Conservation (phyloP, 345 rosid genomes). For the Brassica napus region DNA sequence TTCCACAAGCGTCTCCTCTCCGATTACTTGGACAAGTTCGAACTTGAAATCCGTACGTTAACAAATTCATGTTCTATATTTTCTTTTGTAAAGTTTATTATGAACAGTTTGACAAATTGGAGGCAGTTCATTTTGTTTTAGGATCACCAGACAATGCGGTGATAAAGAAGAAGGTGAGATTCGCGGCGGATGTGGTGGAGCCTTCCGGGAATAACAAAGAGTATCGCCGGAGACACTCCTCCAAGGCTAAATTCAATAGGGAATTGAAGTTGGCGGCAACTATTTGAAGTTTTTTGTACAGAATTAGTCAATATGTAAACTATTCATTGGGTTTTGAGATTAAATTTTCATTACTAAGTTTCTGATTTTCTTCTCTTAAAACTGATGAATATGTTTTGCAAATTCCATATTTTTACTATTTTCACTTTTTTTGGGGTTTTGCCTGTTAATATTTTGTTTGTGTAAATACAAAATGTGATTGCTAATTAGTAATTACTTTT, state of each 20-base stretch:
- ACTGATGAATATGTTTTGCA: slow-evolving; percentile 26
- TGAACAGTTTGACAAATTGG: neutral
- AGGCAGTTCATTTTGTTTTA: neutral
- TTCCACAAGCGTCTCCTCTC: slow-evolving; percentile 77
- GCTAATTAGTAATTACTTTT: neutral
- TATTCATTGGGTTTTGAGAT: slow-evolving; percentile 16
- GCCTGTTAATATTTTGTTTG: slow-evolving; percentile 16
- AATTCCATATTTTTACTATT: neutral
- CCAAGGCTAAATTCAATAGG: slow-evolving; percentile 19
- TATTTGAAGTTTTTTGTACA: neutral
- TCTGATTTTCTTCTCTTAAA: neutral
- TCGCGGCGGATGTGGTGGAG: slow-evolving; percentile 78
- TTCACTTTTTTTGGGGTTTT: neutral
- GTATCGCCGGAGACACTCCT: slow-evolving; percentile 49
- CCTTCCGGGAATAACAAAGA: slow-evolving; percentile 67
- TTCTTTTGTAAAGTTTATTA: neutral
- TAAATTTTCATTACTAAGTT: slow-evolving; percentile 9
- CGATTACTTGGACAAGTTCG: slow-evolving; percentile 76
- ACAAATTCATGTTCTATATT: neutral
- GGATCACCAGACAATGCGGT: slow-evolving; percentile 31
- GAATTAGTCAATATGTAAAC: neutral
- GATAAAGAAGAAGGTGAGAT: slow-evolving; percentile 69
- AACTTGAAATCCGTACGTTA: slow-evolving; percentile 50
- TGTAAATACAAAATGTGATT: neutral
- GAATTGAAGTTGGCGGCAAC: slow-evolving; percentile 31